Evolutionary conservation across 2,329 filamentous ascomycete species (phyloP).

Genomic region (Aspergillus candidus): DNA sequence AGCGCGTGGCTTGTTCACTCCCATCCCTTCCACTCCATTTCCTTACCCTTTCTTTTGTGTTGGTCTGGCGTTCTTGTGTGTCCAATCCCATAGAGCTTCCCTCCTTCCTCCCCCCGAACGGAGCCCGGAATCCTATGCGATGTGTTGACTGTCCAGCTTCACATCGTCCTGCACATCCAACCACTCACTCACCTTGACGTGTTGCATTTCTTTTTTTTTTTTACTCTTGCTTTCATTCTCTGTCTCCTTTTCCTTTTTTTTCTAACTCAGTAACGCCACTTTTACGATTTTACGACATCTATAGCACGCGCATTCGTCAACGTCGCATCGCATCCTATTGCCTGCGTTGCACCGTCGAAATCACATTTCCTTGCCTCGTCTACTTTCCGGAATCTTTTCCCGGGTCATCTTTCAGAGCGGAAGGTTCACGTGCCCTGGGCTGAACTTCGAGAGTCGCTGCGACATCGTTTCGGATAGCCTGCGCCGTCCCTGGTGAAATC

Average conservation of each 20-base stretch:
- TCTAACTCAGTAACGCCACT: conserved; percentile 5
- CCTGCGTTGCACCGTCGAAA: conserved; percentile 7
- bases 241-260: conserved; percentile 11
- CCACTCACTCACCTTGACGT: conserved; percentile 20
- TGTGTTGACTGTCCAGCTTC: conserved; percentile 14
- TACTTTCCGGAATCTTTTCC: no score
- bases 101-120: conserved; percentile 10
- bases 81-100: conserved; percentile 10
- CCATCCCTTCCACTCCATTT: conserved; percentile 12
- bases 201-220: conserved; percentile 11
- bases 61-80: conserved; percentile 24
- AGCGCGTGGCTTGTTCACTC: conserved; percentile 17
- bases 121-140: conserved; percentile 13
- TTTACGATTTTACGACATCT: conserved; percentile 14
- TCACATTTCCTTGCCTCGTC: no score
- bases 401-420: no score
- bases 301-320: conserved; percentile 10
- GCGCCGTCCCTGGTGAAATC: no score
- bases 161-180: conserved; percentile 16
- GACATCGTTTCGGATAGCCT: no score
- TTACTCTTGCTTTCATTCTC: conserved; percentile 9
- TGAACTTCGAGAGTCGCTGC: no score
- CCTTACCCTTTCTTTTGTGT: conserved; percentile 21
- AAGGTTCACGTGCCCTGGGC: no score
- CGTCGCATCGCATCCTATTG: background rate